phyloP scores from a whole-genome alignment of 1,284 basidiomycete genomes.

The Sporisorium sorghi region DNA sequence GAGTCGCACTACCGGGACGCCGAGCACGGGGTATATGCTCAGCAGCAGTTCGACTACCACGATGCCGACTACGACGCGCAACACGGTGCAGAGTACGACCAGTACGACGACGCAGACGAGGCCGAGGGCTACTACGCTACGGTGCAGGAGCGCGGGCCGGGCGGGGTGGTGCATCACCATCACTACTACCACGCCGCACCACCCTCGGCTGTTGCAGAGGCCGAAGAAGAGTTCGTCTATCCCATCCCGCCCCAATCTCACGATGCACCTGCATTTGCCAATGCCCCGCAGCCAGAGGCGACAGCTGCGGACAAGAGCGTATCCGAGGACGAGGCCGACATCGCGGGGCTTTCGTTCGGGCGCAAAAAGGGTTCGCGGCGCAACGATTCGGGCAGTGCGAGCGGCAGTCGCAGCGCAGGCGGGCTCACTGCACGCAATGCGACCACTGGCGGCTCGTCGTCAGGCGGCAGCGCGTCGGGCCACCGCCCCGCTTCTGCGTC shows the following conservation, averaged over 20 bases:
- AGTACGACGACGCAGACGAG: slow-evolving; percentile 46
- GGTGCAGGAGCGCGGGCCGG: slow-evolving; percentile 35
- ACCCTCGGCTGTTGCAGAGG: background rate
- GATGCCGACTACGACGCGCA: slow-evolving; percentile 17
- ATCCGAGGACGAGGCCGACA: slow-evolving; percentile 62
- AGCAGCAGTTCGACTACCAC: slow-evolving; percentile 26
- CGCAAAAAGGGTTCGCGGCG: slow-evolving; percentile 30
- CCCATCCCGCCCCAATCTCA: background rate
- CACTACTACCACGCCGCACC: slow-evolving; percentile 57
- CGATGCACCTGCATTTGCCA: background rate
- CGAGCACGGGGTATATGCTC: background rate
- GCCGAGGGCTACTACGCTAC: slow-evolving; percentile 28
- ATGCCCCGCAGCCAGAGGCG: background rate
- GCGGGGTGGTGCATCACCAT: slow-evolving; percentile 58
- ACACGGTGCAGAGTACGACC: slow-evolving; percentile 21
- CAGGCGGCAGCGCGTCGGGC: slow-evolving; percentile 31
- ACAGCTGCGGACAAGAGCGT: slow-evolving; percentile 18
- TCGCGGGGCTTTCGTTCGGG: slow-evolving; percentile 57
- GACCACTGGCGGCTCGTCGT: slow-evolving; percentile 24
- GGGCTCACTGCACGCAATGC: slow-evolving; percentile 18
- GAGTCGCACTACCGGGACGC: slow-evolving; percentile 9
- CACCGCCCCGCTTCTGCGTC: slow-evolving; percentile 13
- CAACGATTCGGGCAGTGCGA: slow-evolving; percentile 21
- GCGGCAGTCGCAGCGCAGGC: slow-evolving; percentile 29
- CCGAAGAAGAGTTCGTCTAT: slow-evolving; percentile 21